Conservation (phyloP, 371 early-diverging fungal species). For the Mortierella sp. region DNA sequence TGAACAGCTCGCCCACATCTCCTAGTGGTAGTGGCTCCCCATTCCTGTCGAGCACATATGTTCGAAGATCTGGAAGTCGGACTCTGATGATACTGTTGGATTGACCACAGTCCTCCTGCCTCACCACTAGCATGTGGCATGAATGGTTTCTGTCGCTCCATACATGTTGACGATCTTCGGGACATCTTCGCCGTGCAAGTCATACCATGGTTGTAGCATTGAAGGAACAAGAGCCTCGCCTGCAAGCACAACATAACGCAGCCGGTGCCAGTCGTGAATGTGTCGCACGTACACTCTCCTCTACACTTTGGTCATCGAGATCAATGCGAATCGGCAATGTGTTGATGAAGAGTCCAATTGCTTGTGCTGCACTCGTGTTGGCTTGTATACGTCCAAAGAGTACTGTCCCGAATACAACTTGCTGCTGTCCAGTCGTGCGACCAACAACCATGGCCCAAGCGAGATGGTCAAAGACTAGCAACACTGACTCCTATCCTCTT, state of each 20-base stretch:
- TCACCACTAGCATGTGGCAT: constrained; percentile 57
- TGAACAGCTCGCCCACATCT: too few species aligned
- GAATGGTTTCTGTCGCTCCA: background rate
- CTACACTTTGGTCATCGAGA: background rate
- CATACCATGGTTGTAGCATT: background rate
- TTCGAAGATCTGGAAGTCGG: too few species aligned
- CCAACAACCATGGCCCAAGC: constrained; percentile 17
- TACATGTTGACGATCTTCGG: background rate
- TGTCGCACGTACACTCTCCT: background rate
- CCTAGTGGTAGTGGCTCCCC: too few species aligned
- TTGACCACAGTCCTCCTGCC: constrained; percentile 58
- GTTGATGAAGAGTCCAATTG: constrained; percentile 11
- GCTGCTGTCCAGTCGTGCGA: constrained; percentile 13
- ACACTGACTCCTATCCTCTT: constrained; percentile 17
- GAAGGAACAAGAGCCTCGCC: too few species aligned
- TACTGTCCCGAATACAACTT: constrained; percentile 26
- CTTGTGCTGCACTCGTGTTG: background rate
- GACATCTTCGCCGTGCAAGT: background rate
- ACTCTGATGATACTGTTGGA: constrained; percentile 62
- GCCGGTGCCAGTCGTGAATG: background rate
- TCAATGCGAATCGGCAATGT: background rate
- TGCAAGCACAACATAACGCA: too few species aligned
- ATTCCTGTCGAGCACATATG: too few species aligned
- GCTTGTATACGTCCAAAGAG: background rate
- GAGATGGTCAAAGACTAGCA: constrained; percentile 11